Conservation (phyloP, 257 asterid species). For the Buddleja alternifolia region DNA sequence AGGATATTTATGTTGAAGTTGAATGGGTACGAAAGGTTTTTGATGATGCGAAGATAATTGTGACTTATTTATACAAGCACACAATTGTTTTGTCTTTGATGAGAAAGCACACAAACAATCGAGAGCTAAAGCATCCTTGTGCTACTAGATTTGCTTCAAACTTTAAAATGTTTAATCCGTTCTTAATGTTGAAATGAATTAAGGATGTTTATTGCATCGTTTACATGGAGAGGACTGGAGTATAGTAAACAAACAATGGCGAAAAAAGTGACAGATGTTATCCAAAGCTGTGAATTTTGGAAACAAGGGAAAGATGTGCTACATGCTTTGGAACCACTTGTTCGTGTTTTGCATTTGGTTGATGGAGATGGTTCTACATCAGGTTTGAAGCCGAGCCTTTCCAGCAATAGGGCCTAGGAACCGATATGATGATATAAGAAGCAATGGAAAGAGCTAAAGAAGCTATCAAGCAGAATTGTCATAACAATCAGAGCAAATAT, state of each 20-base stretch:
- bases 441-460: no score
- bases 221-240: neutral
- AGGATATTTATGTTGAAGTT: neutral
- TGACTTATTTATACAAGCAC: neutral
- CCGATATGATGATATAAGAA: no score
- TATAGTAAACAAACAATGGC: neutral
- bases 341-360: no score
- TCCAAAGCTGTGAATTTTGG: neutral
- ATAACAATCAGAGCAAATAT: no score
- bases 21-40: neutral
- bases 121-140: no score
- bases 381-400: no score
- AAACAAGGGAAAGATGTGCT: neutral
- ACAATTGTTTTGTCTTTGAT: neutral
- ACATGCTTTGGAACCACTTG: neutral
- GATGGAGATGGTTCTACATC: no score
- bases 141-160: no score
- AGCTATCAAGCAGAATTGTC: no score
- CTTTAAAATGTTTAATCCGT: no score
- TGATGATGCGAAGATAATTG: slow-evolving; percentile 1
- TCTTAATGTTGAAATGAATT: neutral
- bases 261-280: neutral
- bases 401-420: no score
- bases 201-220: neutral
- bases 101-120: neutral